Percentiles rank a stretch among this genome's conserved stretches.
phyloP scores from a whole-genome alignment of 1,139 yeast species.

The Entelexis paramagnoliae region DNA sequence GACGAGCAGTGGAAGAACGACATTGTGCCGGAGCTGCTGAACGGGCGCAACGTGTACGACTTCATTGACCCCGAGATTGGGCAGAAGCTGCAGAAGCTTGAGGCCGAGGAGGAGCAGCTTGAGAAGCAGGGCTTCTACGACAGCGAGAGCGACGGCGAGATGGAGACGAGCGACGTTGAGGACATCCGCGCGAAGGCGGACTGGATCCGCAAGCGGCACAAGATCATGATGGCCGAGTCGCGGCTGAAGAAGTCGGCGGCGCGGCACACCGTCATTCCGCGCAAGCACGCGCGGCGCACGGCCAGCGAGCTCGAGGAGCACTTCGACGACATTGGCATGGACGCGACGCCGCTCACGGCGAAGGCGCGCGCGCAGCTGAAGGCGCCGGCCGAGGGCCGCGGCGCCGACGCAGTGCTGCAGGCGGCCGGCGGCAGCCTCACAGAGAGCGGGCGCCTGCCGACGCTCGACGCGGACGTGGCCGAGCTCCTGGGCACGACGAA shows the following conservation, averaged over 20 bases:
- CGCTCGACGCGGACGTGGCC: slow-evolving; percentile 25
- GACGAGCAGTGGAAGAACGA: slow-evolving; percentile 98
- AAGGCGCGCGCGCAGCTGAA: slow-evolving; percentile 34
- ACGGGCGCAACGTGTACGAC: slow-evolving; percentile 95
- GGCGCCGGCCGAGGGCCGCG: slow-evolving; percentile 29
- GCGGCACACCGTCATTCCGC: slow-evolving; percentile 86
- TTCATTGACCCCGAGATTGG: slow-evolving; percentile 94
- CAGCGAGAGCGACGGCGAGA: slow-evolving; percentile 52
- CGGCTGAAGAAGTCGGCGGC: slow-evolving; percentile 78
- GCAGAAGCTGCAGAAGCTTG: slow-evolving; percentile 83
- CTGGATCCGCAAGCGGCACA: slow-evolving; percentile 94
- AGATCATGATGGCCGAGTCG: slow-evolving; percentile 81
- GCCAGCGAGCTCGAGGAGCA: slow-evolving; percentile 76
- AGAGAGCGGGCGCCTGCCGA: slow-evolving; percentile 40
- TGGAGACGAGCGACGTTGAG: slow-evolving; percentile 47
- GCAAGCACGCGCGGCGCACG: slow-evolving; percentile 73
- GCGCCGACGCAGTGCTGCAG: slow-evolving; percentile 40
- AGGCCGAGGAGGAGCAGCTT: slow-evolving; percentile 91
- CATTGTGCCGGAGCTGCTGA: slow-evolving; percentile 89
- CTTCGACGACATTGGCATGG: slow-evolving; percentile 83
- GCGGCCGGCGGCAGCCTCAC: slow-evolving; percentile 67
- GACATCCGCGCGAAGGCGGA: slow-evolving; percentile 78
- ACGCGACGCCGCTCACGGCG: slow-evolving; percentile 48
- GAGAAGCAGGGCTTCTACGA: slow-evolving; percentile 94
- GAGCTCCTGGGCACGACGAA: slow-evolving; percentile 25